phyloP scores from a whole-genome alignment of 768 basidiomycete genomes.

The Leucogyrophana mollusca region DNA sequence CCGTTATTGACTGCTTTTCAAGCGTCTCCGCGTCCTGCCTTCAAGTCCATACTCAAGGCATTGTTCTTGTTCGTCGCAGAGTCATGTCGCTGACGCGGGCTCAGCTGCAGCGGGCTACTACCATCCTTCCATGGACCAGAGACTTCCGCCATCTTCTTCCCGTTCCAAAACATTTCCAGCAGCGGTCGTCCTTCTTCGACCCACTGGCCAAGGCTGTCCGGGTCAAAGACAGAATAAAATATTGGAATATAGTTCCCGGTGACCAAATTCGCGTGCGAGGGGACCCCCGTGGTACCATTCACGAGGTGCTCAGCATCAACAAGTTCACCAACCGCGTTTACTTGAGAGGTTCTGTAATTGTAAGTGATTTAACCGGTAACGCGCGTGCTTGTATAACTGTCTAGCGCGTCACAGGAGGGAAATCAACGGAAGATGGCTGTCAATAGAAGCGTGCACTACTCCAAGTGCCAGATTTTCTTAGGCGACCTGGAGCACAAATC shows the following conservation, averaged over 20 bases:
- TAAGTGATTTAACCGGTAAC: slow-evolving; percentile 18
- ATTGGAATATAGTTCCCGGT: slow-evolving; percentile 87
- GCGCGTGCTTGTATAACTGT: slow-evolving; percentile 1
- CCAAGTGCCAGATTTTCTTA: slow-evolving; percentile 75
- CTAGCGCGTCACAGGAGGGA: slow-evolving; percentile 13
- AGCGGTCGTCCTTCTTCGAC: slow-evolving; percentile 43
- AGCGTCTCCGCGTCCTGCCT: no score
- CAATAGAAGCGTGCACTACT: slow-evolving; percentile 59
- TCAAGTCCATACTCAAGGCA: no score
- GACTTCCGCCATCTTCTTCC: slow-evolving; percentile 65
- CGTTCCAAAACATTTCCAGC: slow-evolving; percentile 54
- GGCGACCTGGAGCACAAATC: slow-evolving; percentile 63
- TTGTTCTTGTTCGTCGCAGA: neutral
- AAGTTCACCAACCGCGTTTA: slow-evolving; percentile 66
- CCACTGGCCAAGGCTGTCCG: slow-evolving; percentile 50
- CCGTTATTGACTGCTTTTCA: no score
- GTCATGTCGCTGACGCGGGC: slow-evolving; percentile 30
- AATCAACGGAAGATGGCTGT: slow-evolving; percentile 21
- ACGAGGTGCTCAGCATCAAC: slow-evolving; percentile 75
- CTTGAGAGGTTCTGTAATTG: slow-evolving; percentile 42
- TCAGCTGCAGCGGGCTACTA: slow-evolving; percentile 47
- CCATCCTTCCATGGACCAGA: slow-evolving; percentile 55
- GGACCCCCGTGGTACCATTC: slow-evolving; percentile 55
- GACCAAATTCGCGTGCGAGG: slow-evolving; percentile 74
- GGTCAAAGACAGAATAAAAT: slow-evolving; percentile 70